A percentile compares a stretch with the other conserved stretches of the same genome.
These are phyloP conservation scores for Pseudogymnoascus verrucosus DNA, from an alignment of 2,329 filamentous ascomycete species.

Conservation along the genomic window DNA sequence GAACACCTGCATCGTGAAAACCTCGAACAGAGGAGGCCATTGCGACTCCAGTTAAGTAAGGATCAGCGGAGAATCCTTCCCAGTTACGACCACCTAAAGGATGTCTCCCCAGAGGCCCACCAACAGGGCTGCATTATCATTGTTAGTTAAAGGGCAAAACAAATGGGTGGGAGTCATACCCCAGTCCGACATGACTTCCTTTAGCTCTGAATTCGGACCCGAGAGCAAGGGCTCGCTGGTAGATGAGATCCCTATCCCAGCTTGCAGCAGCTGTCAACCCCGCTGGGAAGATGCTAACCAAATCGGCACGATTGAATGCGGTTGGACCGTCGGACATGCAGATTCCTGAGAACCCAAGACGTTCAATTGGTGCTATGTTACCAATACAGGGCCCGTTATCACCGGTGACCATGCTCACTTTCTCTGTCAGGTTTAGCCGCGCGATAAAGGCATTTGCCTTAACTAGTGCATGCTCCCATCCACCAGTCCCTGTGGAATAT, in stretches of 20 bases:
- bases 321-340: too few relatives aligned
- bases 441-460: constrained; percentile 61
- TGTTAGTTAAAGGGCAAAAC: not conserved
- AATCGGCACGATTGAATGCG: too few relatives aligned
- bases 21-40: constrained; percentile 60
- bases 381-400: constrained; percentile 20
- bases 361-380: constrained; percentile 12
- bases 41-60: constrained; percentile 56
- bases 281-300: constrained; percentile 53
- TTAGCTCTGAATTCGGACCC: constrained; percentile 64
- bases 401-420: constrained; percentile 22
- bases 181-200: constrained; percentile 65
- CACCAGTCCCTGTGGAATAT: not conserved
- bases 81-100: constrained; percentile 59
- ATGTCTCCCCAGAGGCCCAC: constrained; percentile 56
- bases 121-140: constrained; percentile 24
- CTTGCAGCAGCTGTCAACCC: constrained; percentile 66
- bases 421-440: constrained; percentile 30
- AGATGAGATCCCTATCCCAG: constrained; percentile 61
- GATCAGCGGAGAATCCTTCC: constrained; percentile 56
- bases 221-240: constrained; percentile 60
- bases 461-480: constrained; percentile 59
- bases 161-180: constrained; percentile 26
- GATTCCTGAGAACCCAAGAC: constrained; percentile 21
- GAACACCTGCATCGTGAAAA: constrained; percentile 60